Conservation (phyloP, 345 rosid species). For the Pugionium cornutum region DNA sequence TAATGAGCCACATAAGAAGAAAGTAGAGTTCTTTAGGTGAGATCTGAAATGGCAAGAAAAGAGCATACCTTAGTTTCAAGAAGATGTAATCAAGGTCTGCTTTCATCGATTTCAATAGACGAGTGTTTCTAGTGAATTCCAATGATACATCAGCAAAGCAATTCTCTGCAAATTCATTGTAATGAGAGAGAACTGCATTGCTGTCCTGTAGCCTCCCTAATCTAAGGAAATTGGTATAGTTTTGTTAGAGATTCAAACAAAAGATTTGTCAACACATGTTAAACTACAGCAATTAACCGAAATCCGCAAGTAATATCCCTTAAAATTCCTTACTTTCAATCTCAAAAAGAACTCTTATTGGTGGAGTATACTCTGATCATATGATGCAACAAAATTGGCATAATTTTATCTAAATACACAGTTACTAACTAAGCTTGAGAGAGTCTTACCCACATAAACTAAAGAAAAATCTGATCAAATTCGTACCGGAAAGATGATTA, state of each 20-base stretch:
- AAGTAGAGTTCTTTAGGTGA: neutral
- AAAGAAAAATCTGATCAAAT: neutral
- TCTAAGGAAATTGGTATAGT: slow-evolving; percentile 45
- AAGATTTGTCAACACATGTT: neutral
- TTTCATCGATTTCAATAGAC: slow-evolving; percentile 73
- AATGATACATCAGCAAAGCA: slow-evolving; percentile 71
- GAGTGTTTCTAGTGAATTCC: slow-evolving; percentile 70
- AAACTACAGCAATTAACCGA: neutral
- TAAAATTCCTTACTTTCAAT: neutral
- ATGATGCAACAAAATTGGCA: too few relatives aligned
- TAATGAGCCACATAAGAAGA: neutral
- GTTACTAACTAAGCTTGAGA: neutral
- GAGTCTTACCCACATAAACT: neutral
- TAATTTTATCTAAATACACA: too few relatives aligned
- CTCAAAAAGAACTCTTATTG: neutral
- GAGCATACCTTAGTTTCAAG: slow-evolving; percentile 72
- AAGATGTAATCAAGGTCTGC: slow-evolving; percentile 88
- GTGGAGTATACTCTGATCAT: neutral
- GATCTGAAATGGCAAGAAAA: neutral
- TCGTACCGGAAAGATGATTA: too few relatives aligned
- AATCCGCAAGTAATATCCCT: neutral
- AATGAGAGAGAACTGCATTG: slow-evolving; percentile 85
- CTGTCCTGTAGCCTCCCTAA: slow-evolving; percentile 96
- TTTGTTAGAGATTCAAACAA: slow-evolving; percentile 12
- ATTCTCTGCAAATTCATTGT: slow-evolving; percentile 81